These are phyloP conservation scores for Peziza echinospora DNA, from an alignment of 495 filamentous ascomycete species.

Conservation along the genomic window DNA sequence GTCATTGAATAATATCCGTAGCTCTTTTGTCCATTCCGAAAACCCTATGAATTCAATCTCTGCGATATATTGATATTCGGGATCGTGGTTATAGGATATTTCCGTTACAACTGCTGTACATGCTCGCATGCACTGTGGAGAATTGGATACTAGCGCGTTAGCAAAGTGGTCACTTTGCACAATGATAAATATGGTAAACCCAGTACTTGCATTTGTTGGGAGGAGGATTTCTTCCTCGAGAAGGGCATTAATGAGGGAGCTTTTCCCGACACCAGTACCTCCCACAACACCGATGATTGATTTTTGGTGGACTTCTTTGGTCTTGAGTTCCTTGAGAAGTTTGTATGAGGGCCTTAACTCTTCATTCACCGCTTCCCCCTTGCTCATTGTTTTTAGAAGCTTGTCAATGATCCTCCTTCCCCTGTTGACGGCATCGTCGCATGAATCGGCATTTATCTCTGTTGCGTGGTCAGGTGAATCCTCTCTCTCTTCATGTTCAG, in stretches of 20 bases:
- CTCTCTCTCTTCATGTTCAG: too few species aligned
- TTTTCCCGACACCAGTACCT: conserved; percentile 37
- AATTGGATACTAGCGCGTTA: too few species aligned
- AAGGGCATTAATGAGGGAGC: conserved; percentile 37
- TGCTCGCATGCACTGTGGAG: conserved; percentile 32
- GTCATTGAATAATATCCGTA: conserved; percentile 30
- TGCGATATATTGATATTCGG: conserved; percentile 31
- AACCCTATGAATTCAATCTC: conserved; percentile 39
- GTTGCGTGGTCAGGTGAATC: too few species aligned
- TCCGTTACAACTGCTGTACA: conserved; percentile 47
- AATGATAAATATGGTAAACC: too few species aligned
- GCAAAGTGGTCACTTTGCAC: background rate
- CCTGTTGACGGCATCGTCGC: too few species aligned
- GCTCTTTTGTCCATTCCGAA: conserved; percentile 36
- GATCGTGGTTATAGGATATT: conserved; percentile 39
- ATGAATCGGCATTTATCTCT: too few species aligned
- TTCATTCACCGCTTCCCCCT: too few species aligned
- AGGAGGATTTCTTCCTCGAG: conserved; percentile 29
- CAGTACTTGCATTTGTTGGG: background rate
- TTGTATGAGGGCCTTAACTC: too few species aligned
- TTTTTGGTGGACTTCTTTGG: too few species aligned
- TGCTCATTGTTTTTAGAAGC: too few species aligned
- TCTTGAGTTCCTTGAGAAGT: too few species aligned
- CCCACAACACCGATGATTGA: conserved; percentile 37
- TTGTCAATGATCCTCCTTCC: too few species aligned